Evolutionary conservation across 2,329 filamentous ascomycete species (phyloP), one percentile per base, ranked within the genome.

Genomic region (Trichoderma polysporum): DNA sequence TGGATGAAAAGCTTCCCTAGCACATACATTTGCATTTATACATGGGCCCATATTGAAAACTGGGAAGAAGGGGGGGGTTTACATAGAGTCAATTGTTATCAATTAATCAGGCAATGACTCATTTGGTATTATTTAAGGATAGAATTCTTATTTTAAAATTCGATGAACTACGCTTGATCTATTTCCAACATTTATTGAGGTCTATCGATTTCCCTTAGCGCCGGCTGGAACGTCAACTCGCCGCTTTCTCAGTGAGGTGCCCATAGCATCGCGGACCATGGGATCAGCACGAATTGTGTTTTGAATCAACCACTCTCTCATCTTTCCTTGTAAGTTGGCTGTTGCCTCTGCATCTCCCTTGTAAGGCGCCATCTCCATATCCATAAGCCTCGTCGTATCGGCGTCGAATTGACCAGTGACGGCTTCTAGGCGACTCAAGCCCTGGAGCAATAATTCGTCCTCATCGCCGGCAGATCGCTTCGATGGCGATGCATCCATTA

Each of bases 271-370:
- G 71, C 89, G 86, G 9, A 98, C 94, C 79, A 94, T 92, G 0
- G 89, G 90, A 77, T 94, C 91, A 56, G 86, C 88, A 71, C 88
- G 85, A 68, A 96, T 91, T 15, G 90, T 94, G 75, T 96, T 96
- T 77, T 96, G 89, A 59, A 97, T 88, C 71, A 98, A 82, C 85
- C 93, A 97, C 73, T 95, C 92, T 78, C 90, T 91, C 79, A 97
- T 86, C 73, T 90, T 91, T 47, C 85, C 84, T 69, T 88, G 86
- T 17, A 81, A 69, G 45, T 87, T 88, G 52, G 82, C 82, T 54
- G 90, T 81, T n/a, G 83, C 83, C 68, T 86, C 84, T 39, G 85
- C 80, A 74, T 96, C 90, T n/a, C 89, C 90, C 59, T 84, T 87
- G 78, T 93, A 97, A 0, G 94, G 94, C 61, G 88, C 88, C 77